phyloP scores from a whole-genome alignment of 345 rosid species.

The Pugionium cornutum region DNA sequence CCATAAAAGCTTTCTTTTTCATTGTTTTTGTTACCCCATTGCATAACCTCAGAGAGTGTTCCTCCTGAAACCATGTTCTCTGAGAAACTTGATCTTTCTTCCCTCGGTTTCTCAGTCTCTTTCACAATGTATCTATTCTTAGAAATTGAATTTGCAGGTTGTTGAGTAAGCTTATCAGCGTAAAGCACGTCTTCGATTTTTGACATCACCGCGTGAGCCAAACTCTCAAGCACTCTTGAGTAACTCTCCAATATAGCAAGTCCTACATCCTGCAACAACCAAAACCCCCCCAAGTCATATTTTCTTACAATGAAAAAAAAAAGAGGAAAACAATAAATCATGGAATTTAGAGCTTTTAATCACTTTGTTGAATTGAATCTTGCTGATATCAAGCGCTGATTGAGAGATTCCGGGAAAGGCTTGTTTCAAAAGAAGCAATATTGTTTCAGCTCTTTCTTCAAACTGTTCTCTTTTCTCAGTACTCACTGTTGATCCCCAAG shows the following conservation, averaged over 20 bases:
- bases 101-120: constrained; percentile 36
- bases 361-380: constrained; percentile 41
- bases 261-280: constrained; percentile 65
- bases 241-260: constrained; percentile 84
- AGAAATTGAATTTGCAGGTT: constrained; percentile 48
- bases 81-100: constrained; percentile 33
- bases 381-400: constrained; percentile 56
- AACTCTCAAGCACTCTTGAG: constrained; percentile 81
- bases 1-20: constrained; percentile 47
- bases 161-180: constrained; percentile 57
- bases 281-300: background rate
- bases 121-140: constrained; percentile 39
- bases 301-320: no score
- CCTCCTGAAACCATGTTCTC: constrained; percentile 36
- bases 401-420: constrained; percentile 79
- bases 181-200: constrained; percentile 76
- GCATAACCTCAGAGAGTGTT: constrained; percentile 71
- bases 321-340: no score
- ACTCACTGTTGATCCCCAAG: constrained; percentile 86
- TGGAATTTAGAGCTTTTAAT: constrained; percentile 18
- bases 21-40: constrained; percentile 61
- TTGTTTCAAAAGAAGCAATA: constrained; percentile 73
- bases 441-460: constrained; percentile 89
- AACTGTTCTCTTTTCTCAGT: constrained; percentile 84
- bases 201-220: constrained; percentile 76